These are phyloP conservation scores for Ustilago esculenta DNA, from an alignment of 1,284 basidiomycete species.

Conservation along the genomic window DNA sequence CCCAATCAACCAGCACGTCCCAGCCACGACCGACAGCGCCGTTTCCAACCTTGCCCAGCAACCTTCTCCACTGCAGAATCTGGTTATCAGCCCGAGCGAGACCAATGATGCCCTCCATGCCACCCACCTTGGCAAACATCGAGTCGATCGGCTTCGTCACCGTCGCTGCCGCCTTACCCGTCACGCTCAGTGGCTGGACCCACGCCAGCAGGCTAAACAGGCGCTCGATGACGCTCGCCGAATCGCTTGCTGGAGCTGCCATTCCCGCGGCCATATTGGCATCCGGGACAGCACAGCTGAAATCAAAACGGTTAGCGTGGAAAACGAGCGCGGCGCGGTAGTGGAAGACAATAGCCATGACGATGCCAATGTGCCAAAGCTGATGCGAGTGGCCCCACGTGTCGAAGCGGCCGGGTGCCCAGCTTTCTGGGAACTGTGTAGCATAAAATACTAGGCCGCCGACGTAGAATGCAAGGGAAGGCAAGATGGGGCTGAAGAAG, in stretches of 20 bases:
- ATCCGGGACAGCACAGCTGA: conserved; percentile 52
- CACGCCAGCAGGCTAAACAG: conserved; percentile 18
- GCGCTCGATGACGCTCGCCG: conserved; percentile 14
- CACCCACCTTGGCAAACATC: conserved; percentile 49
- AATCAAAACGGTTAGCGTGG: conserved; percentile 60
- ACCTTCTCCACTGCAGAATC: conserved; percentile 51
- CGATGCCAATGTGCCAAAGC: conserved; percentile 64
- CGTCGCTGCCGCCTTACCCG: conserved; percentile 18
- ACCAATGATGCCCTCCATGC: conserved; percentile 53
- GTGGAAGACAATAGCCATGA: conserved; percentile 63
- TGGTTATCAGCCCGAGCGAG: conserved; percentile 53
- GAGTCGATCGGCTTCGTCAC: conserved; percentile 35
- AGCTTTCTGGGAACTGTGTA: conserved; percentile 61
- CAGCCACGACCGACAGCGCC: conserved; percentile 54
- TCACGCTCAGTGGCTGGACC: conserved; percentile 8
- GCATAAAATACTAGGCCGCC: conserved; percentile 62
- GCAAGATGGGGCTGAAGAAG: conserved; percentile 63
- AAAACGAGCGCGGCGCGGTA: conserved; percentile 60
- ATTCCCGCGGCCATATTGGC: conserved; percentile 9
- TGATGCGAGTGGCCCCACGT: conserved; percentile 64
- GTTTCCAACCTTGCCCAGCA: conserved; percentile 50
- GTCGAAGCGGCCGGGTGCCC: conserved; percentile 62
- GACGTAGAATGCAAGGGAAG: conserved; percentile 58
- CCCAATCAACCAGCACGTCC: conserved; percentile 54
- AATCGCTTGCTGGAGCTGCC: conserved; percentile 3